A percentile compares a stretch with the other conserved stretches of the same genome.
Conservation (phyloP, 352 stramenopile species). For the Phytophthora citricola region DNA sequence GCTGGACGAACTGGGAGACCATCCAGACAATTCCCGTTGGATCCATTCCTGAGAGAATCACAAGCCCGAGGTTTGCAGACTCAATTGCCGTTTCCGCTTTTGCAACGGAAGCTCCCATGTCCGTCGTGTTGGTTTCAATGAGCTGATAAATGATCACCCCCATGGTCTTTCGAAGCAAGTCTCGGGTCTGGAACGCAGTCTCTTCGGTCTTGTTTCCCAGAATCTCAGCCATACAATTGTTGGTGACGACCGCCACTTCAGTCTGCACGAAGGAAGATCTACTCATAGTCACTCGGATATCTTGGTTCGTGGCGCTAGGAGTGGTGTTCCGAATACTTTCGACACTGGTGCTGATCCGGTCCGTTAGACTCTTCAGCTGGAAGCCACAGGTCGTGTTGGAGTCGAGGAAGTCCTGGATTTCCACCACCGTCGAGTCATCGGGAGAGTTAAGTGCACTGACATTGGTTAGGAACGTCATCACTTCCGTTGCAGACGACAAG, state of each 20-base stretch:
- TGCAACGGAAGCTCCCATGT: constrained; percentile 38
- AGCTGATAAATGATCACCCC: constrained; percentile 54
- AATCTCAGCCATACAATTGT: constrained; percentile 37
- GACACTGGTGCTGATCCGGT: constrained; percentile 14
- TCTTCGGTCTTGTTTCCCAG: constrained; percentile 27
- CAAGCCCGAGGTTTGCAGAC: constrained; percentile 49
- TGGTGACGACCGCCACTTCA: constrained; percentile 27
- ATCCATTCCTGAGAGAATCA: constrained; percentile 51
- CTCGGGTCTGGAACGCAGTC: constrained; percentile 22
- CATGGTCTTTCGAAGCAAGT: constrained; percentile 33
- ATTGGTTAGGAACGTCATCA: constrained; percentile 28
- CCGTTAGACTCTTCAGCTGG: constrained; percentile 22
- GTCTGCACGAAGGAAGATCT: constrained; percentile 20
- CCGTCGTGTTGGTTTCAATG: constrained; percentile 35
- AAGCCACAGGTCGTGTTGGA: constrained; percentile 28
- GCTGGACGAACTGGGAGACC: constrained; percentile 62
- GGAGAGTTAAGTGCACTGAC: constrained; percentile 23
- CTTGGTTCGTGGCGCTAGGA: constrained; percentile 15
- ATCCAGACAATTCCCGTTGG: constrained; percentile 52
- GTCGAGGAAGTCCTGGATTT: constrained; percentile 31
- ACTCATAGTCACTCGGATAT: constrained; percentile 30
- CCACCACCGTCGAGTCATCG: constrained; percentile 22
- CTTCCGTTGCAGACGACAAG: constrained; percentile 19
- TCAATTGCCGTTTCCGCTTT: constrained; percentile 44
- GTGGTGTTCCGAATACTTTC: constrained; percentile 31